Conservation (phyloP, 2,329 filamentous ascomycete species). For the Bipolaris cookei region DNA sequence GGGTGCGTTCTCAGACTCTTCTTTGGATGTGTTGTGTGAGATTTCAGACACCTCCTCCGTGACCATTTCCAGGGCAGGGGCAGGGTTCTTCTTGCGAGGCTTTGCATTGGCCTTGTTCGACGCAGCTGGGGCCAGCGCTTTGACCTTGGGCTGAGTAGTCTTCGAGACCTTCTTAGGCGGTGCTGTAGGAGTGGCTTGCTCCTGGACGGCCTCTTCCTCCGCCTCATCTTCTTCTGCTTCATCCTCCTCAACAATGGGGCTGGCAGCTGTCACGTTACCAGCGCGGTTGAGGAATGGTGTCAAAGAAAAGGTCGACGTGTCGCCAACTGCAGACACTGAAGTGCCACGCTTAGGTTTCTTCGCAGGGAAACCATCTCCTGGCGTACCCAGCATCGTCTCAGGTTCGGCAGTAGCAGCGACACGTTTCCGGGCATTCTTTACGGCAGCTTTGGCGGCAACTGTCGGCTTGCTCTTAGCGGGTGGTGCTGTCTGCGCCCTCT, state of each 20-base stretch:
- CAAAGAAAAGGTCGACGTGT: slow-evolving; percentile 92
- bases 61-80: slow-evolving; percentile 52
- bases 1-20: slow-evolving; percentile 49
- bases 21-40: slow-evolving; percentile 39
- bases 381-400: slow-evolving; percentile 57
- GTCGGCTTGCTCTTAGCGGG: slow-evolving; percentile 39
- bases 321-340: slow-evolving; percentile 67
- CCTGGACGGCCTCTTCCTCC: slow-evolving; percentile 32
- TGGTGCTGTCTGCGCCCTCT: slow-evolving; percentile 52
- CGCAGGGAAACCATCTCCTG: slow-evolving; percentile 54
- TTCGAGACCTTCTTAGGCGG: slow-evolving; percentile 39
- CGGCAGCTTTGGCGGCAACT: slow-evolving; percentile 40
- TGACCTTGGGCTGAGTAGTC: slow-evolving; percentile 42
- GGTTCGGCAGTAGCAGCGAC: slow-evolving; percentile 53
- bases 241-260: slow-evolving; percentile 47
- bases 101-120: slow-evolving; percentile 55
- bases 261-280: slow-evolving; percentile 61
- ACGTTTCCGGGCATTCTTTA: slow-evolving; percentile 53
- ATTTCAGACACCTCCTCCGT: slow-evolving; percentile 50
- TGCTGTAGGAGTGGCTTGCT: slow-evolving; percentile 40
- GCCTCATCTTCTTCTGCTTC: slow-evolving; percentile 21
- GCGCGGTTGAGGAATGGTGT: slow-evolving; percentile 89
- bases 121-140: slow-evolving; percentile 54
- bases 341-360: slow-evolving; percentile 58
- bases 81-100: slow-evolving; percentile 48